Conservation (phyloP, 2,329 filamentous ascomycete species). For the Colletotrichum paranaense region DNA sequence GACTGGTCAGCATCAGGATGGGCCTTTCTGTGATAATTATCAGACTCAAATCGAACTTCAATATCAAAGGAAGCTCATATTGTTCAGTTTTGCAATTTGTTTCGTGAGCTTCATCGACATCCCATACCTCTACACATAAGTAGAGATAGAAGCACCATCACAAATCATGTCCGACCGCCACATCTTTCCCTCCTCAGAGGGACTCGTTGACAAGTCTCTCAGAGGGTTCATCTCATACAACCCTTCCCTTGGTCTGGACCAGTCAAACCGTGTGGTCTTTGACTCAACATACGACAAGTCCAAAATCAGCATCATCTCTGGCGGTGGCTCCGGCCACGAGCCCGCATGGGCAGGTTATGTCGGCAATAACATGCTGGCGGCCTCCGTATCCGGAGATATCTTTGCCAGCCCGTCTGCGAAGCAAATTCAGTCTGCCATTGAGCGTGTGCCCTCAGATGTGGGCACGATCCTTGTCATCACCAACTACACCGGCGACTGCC, state of each 20-base stretch:
- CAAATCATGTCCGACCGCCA: slow-evolving; percentile 62
- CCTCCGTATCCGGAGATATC: slow-evolving; percentile 70
- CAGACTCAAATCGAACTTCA: background rate
- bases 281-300: slow-evolving; percentile 56
- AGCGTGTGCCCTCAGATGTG: slow-evolving; percentile 62
- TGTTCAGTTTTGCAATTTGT: background rate
- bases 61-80: background rate
- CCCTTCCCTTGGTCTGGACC: slow-evolving; percentile 60
- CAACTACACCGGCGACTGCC: slow-evolving; percentile 74
- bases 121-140: background rate
- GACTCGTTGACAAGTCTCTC: slow-evolving; percentile 64
- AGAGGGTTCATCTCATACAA: slow-evolving; percentile 65
- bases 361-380: slow-evolving; percentile 69
- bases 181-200: slow-evolving; percentile 63
- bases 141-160: too few species aligned
- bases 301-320: slow-evolving; percentile 63
- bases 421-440: slow-evolving; percentile 70
- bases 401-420: slow-evolving; percentile 73
- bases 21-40: too few species aligned
- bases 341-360: slow-evolving; percentile 75
- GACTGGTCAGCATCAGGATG: background rate
- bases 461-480: slow-evolving; percentile 72
- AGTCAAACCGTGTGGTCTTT: slow-evolving; percentile 62
- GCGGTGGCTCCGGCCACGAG: slow-evolving; percentile 69
- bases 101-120: slow-evolving; percentile 5